Conservation (phyloP, 2,329 filamentous ascomycete species). For the Diaporthe sp. region DNA sequence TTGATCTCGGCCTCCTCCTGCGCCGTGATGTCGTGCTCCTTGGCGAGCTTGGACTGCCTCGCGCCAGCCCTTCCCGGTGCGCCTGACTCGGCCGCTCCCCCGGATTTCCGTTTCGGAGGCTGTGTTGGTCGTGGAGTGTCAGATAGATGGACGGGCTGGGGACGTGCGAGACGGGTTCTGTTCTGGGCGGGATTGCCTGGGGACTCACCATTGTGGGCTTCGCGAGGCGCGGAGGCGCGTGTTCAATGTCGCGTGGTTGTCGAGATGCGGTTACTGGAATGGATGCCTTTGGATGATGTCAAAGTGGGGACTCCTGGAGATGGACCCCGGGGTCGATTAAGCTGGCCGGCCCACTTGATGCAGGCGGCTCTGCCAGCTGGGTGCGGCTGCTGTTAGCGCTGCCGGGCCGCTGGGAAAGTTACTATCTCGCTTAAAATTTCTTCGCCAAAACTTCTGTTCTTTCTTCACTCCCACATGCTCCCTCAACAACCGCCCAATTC, state of each 20-base stretch:
- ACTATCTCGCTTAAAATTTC: constrained; percentile 31
- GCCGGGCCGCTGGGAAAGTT: constrained; percentile 15
- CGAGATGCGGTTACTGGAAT: constrained; percentile 7
- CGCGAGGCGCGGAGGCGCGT: constrained; percentile 35
- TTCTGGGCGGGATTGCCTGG: background rate
- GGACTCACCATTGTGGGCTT: constrained; percentile 38
- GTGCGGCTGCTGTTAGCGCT: constrained; percentile 8
- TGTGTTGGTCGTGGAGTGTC: constrained; percentile 46
- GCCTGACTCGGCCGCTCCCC: constrained; percentile 48
- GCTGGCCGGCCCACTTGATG: background rate
- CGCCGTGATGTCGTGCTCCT: constrained; percentile 88
- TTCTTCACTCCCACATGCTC: background rate
- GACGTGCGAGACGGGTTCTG: background rate
- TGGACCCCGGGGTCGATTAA: background rate
- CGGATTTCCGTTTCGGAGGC: constrained; percentile 68
- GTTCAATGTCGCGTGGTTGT: background rate
- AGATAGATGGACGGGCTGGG: background rate
- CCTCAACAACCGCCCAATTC: background rate
- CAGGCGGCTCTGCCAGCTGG: constrained; percentile 13
- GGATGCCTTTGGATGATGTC: constrained; percentile 37
- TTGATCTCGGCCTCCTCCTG: constrained; percentile 91
- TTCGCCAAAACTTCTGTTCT: background rate
- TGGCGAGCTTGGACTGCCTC: constrained; percentile 89
- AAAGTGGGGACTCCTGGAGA: constrained; percentile 29
- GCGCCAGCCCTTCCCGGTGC: constrained; percentile 51